phyloP scores from a whole-genome alignment of 352 stramenopile genomes.

The Pythium rishiriense region DNA sequence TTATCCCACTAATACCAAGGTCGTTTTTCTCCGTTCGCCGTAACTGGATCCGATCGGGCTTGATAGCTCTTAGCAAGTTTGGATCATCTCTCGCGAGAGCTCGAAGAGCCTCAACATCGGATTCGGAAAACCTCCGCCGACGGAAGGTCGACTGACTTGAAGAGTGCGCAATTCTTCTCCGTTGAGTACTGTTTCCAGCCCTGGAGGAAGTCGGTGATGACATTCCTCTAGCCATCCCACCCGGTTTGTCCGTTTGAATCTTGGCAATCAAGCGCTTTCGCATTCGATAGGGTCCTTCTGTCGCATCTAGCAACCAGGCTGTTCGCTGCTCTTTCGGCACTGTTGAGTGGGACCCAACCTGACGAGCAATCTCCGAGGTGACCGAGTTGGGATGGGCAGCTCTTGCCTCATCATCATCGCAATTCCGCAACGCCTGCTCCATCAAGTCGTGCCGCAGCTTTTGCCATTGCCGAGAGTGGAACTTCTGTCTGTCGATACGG shows the following conservation, averaged over 20 bases:
- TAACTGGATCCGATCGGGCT: slow-evolving; percentile 16
- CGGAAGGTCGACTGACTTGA: neutral
- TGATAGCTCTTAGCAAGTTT: neutral
- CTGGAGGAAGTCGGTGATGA: neutral
- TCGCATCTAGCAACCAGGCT: slow-evolving; percentile 56
- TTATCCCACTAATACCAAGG: neutral
- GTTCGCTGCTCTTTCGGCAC: slow-evolving; percentile 6
- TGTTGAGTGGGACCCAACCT: neutral
- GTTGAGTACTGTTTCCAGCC: neutral
- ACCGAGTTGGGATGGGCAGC: neutral
- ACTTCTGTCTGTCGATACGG: slow-evolving; percentile 63
- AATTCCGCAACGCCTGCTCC: slow-evolving; percentile 28
- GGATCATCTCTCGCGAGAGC: neutral
- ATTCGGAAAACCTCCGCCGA: slow-evolving; percentile 20
- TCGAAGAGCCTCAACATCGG: slow-evolving; percentile 10
- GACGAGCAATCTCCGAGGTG: slow-evolving; percentile 2
- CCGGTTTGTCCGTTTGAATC: neutral
- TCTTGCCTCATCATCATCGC: slow-evolving; percentile 6
- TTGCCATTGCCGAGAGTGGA: slow-evolving; percentile 55
- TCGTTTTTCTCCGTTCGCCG: slow-evolving; percentile 6
- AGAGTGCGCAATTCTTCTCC: neutral
- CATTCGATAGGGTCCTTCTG: slow-evolving; percentile 68
- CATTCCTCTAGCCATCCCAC: neutral
- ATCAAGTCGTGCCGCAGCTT: slow-evolving; percentile 35
- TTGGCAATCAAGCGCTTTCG: slow-evolving; percentile 48